Base-by-base conservation (phyloP, 2,329 filamentous ascomycete genomes). In the Amylocarpus encephaloides region DNA sequence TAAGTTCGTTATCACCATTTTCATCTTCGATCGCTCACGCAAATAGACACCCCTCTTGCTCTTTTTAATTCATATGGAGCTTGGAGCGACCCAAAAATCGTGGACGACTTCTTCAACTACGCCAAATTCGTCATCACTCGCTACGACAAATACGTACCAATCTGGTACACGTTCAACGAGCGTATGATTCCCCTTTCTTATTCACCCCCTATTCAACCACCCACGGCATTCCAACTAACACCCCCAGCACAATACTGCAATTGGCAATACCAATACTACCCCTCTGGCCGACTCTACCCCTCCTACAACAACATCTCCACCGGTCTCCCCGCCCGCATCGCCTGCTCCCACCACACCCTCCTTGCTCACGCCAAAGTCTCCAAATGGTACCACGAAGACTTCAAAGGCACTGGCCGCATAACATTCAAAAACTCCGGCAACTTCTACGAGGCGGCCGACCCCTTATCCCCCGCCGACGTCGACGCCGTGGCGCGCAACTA, bases 131-230 rank as follows among this genome's bases (percentile, higher is more conserved):
- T 73, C 36, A 72, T 79, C 65, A 68, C 70, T 1, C 72, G 75
- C 48, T 79, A 72, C 54, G 73, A 73, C 3, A 71, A 78, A 49
- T 69, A 75, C 0, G 73, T 79, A 0, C 70, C 74, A 0, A 67
- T 72, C 3, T 78, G 74, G 73, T 74, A 72, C 56, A 78, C 74
- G n/a, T 77, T 76, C 62, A 78, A 79, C 56, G 77, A 78, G 62
- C 75, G 75, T 10, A 53, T 64, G 13, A 51, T 64, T 1, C 61
- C 65, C 35, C 59, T 47, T 18, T 46, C 22, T n/a, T 43, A 30
- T 12, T 32, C 43, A 18, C 2, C 11, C 16, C 3, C 22, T 7
- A 26, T 7, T 7, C 22, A 26, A 7, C 22, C 7, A 4, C 22
- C 22, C 4, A 4, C 22, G 22, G 7, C 22, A 26, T 26, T 34